Conservation (phyloP, 225 moss, liverwort and hornwort species). For the Physcomitrellopsis africana region DNA sequence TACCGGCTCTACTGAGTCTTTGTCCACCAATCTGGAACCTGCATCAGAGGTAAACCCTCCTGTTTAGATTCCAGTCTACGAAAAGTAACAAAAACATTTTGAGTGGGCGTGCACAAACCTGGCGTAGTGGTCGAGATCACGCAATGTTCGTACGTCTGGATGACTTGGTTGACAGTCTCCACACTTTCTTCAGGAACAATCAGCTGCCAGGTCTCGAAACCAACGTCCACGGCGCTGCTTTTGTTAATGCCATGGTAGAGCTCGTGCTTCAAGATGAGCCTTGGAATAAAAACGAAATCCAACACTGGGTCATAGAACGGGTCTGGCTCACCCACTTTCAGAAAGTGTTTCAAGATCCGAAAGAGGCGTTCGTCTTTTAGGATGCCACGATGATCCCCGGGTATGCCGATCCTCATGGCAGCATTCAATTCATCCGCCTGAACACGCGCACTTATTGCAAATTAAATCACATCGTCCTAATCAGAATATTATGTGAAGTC, state of each 20-base stretch:
- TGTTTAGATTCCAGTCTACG: not conserved
- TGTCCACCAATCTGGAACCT: not conserved
- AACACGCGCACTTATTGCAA: not conserved
- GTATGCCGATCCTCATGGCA: conserved; percentile 65
- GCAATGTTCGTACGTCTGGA: not conserved
- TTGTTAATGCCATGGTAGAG: not conserved
- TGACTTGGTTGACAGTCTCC: conserved; percentile 4
- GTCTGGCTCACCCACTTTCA: conserved; percentile 68
- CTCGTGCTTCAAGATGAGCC: conserved; percentile 48
- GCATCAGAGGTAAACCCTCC: conserved; percentile 2
- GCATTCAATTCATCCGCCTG: conserved; percentile 78
- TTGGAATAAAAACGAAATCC: conserved; percentile 71
- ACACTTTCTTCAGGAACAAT: conserved; percentile 3
- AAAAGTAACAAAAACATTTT: not conserved
- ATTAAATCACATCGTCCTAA: too few relatives aligned
- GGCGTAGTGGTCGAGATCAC: not conserved
- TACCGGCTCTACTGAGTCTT: conserved; percentile 10
- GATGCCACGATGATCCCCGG: conserved; percentile 75
- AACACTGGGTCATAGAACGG: conserved; percentile 61
- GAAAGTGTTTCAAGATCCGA: conserved; percentile 65
- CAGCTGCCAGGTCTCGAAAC: conserved; percentile 23
- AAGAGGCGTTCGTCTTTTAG: conserved; percentile 74
- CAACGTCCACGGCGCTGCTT: not conserved
- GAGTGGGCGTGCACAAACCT: conserved; percentile 9
- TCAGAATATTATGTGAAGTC: too few relatives aligned